Evolutionary conservation across 2,329 filamentous ascomycete genomes (phyloP).

Genomic region (Cladobotryum mycophilum): DNA sequence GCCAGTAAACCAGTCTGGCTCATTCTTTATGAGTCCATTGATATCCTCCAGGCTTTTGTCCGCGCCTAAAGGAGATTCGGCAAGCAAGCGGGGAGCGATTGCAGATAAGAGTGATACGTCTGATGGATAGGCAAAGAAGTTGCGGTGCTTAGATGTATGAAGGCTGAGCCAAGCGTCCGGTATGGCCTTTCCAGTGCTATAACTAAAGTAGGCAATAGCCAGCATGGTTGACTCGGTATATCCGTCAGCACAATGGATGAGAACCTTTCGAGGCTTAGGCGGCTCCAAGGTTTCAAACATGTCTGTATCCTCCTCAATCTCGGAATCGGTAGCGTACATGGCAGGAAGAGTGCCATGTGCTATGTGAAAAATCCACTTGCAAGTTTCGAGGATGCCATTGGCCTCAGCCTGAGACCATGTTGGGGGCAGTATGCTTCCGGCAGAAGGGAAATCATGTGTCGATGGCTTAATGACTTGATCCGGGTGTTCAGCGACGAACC

Average conservation of each 20-base stretch:
- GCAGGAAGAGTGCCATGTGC: slow-evolving; percentile 55
- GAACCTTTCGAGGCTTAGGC: slow-evolving; percentile 53
- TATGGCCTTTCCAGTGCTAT: slow-evolving; percentile 72
- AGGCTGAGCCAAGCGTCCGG: slow-evolving; percentile 83
- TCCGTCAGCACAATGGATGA: slow-evolving; percentile 91
- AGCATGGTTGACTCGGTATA: slow-evolving; percentile 93
- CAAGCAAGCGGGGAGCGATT: slow-evolving; percentile 69
- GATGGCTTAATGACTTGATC: slow-evolving; percentile 32
- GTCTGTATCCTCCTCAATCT: slow-evolving; percentile 25
- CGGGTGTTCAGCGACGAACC: slow-evolving; percentile 53
- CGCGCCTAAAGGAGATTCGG: slow-evolving; percentile 55
- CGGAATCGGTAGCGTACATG: slow-evolving; percentile 28
- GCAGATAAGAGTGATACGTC: slow-evolving; percentile 78
- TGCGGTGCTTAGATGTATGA: slow-evolving; percentile 73
- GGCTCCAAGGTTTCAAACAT: slow-evolving; percentile 17
- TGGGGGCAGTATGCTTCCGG: slow-evolving; percentile 82
- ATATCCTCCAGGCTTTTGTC: slow-evolving; percentile 48
- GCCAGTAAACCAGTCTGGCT: slow-evolving; percentile 74
- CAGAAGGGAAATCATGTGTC: slow-evolving; percentile 75
- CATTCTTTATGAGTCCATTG: slow-evolving; percentile 44
- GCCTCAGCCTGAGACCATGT: slow-evolving; percentile 78
- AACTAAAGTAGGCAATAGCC: slow-evolving; percentile 88
- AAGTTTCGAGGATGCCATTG: slow-evolving; percentile 77
- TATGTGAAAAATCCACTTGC: slow-evolving; percentile 83
- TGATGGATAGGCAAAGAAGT: slow-evolving; percentile 93